phyloP scores from a whole-genome alignment of 139 green algal genomes.

The Chlamydomonas eustigma region DNA sequence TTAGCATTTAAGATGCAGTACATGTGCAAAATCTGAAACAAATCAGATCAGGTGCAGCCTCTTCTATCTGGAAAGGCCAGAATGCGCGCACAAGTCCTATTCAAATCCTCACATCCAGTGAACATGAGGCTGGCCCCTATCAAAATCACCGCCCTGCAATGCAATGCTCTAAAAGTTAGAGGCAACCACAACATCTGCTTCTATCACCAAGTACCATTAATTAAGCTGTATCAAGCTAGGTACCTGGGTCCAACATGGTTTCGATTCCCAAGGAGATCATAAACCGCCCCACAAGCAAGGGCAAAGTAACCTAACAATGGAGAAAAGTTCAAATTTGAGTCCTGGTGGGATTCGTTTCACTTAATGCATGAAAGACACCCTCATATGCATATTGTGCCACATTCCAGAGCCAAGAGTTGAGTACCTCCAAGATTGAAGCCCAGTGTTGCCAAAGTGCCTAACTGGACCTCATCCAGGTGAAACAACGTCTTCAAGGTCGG shows the following conservation, averaged over 20 bases:
- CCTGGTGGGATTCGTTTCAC: no score
- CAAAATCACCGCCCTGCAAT: background rate
- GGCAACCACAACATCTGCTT: no score
- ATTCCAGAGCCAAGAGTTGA: no score
- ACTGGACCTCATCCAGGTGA: background rate
- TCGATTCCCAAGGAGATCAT: background rate
- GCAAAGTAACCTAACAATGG: constrained; percentile 3
- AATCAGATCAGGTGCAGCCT: no score
- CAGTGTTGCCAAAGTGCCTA: background rate
- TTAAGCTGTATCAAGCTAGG: no score
- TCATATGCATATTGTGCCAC: no score
- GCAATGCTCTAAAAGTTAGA: background rate
- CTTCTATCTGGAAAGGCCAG: no score
- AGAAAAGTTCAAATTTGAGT: no score
- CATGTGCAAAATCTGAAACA: background rate
- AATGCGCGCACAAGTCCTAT: no score
- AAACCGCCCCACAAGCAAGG: background rate
- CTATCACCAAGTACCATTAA: no score
- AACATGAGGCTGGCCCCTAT: background rate
- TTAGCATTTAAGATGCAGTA: background rate
- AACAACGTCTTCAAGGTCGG: constrained; percentile 4
- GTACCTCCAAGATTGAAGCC: constrained; percentile 3
- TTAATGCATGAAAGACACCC: no score
- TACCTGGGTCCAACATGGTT: constrained; percentile 8
- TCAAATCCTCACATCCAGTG: constrained; percentile 1